These are phyloP conservation scores for Populus ilicifolia DNA, from an alignment of 345 rosid genomes.

Conservation along the genomic window DNA sequence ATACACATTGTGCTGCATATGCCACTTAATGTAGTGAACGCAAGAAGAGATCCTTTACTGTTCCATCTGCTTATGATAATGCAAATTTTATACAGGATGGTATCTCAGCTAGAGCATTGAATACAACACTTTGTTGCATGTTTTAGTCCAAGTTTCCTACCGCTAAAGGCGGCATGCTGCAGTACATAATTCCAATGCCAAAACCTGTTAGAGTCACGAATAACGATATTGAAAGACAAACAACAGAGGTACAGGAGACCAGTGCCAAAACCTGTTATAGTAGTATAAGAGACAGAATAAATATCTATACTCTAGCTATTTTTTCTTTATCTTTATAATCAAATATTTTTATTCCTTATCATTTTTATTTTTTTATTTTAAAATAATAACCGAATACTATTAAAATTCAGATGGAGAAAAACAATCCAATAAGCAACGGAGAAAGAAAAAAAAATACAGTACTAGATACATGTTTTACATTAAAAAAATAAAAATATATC, in stretches of 20 bases:
- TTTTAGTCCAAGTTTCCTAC: not conserved
- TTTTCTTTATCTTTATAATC: too few relatives aligned
- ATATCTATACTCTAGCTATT: too few relatives aligned
- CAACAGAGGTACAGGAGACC: too few relatives aligned
- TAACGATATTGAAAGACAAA: too few relatives aligned
- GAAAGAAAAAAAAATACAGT: slow-evolving; percentile 15
- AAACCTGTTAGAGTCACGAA: not conserved
- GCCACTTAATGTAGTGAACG: not conserved
- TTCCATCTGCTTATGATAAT: not conserved
- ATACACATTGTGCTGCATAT: not conserved
- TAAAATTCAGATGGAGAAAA: slow-evolving; percentile 33
- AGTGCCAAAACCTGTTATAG: too few relatives aligned
- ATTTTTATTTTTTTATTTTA: too few relatives aligned
- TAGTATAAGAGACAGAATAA: too few relatives aligned
- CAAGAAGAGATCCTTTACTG: not conserved
- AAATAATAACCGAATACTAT: too few relatives aligned
- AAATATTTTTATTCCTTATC: too few relatives aligned
- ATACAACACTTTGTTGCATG: not conserved
- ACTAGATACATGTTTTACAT: too few relatives aligned
- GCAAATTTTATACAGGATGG: not conserved
- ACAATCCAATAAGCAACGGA: slow-evolving; percentile 54
- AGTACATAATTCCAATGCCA: slow-evolving; percentile 7
- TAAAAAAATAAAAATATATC: too few relatives aligned
- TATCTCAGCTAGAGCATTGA: not conserved
- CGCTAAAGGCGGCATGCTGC: not conserved